Base-by-base conservation (phyloP, 2,329 filamentous ascomycete genomes). In the Aurifilum marmelostoma region DNA sequence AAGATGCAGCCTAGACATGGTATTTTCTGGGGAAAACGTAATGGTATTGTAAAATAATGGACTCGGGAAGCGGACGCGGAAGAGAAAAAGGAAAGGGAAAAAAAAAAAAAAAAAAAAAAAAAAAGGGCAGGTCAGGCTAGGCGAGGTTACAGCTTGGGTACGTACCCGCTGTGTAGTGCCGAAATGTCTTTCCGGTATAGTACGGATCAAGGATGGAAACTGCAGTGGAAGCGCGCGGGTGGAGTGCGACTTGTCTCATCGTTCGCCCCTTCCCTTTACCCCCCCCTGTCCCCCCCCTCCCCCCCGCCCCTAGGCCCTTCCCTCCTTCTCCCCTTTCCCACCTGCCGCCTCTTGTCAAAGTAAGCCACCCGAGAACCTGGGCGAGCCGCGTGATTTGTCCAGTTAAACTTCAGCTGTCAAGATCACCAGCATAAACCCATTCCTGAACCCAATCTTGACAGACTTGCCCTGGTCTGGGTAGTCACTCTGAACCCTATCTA, bases 301-400 rank as follows among this genome's bases (percentile, higher is more conserved):
- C 52, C 24, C 11, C 50, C 6, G n/a, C 50, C 16, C 52, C 27
- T 56, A 8, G n/a, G n/a, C n/a, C 52, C 14, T 56, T 54, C n/a
- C 32, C 14, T 24, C 21, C n/a, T 27, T 54, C 50, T 54, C 50
- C 50, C 52, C 52, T 56, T 56, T 56, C 24, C 24, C 52, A 56
- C 52, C 34, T n/a, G n/a, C 9, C 50, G 24, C 50, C 50, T 54
- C 24, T 18, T 47, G 16, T 16, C 18, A 21, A 1, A 14, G 14
- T 54, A 39, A n/a, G 4, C 59, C 59, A 61, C 59, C 34, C 59
- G 18, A 41, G 59, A 61, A n/a, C 5, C n/a, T 61, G n/a, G 37
- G 34, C 9, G 32, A n/a, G 59, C 59, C 34, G 34, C 59, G 14
- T 39, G n/a, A 47, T 12, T 39, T 39, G 37, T 41, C 34, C 2